Percentiles rank a stretch among this genome's conserved stretches.
Conservation (phyloP, 768 basidiomycete species). For the Solioccasus polychromus region DNA sequence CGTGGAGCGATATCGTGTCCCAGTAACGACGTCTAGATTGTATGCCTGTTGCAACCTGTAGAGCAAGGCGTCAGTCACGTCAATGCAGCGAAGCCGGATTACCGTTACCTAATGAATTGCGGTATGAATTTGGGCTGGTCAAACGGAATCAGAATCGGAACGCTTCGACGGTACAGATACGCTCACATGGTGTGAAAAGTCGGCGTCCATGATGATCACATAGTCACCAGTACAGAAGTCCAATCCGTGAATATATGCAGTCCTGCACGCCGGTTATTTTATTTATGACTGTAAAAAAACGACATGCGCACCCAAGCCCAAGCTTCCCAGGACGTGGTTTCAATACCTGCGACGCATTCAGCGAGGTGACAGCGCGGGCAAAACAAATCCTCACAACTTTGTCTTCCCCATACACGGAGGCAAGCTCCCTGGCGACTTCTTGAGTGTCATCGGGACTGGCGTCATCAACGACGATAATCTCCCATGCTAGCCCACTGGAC, state of each 20-base stretch:
- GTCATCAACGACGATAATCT: conserved; percentile 89
- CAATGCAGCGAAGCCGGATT: background rate
- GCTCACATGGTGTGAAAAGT: conserved; percentile 91
- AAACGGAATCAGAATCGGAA: conserved; percentile 3
- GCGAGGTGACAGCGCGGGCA: background rate
- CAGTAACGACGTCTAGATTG: conserved; percentile 91
- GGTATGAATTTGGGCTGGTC: conserved; percentile 92
- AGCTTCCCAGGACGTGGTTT: conserved; percentile 89
- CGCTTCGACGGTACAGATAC: background rate
- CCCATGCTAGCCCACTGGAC: conserved; percentile 71
- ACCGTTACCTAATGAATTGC: conserved; percentile 74
- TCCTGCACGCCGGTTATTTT: conserved; percentile 42
- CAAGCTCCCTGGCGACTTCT: conserved; percentile 78
- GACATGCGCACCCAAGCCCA: conserved; percentile 71
- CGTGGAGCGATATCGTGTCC: conserved; percentile 76
- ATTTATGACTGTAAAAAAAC: background rate
- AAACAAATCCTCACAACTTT: conserved; percentile 56
- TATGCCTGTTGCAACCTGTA: conserved; percentile 76
- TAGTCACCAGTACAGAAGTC: conserved; percentile 89
- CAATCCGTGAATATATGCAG: conserved; percentile 90
- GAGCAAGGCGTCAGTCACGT: conserved; percentile 1
- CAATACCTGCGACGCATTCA: conserved; percentile 51
- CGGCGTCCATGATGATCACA: conserved; percentile 96
- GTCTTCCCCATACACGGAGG: conserved; percentile 79
- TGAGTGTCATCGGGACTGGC: conserved; percentile 92